phyloP scores from a whole-genome alignment of 495 filamentous ascomycete genomes.

The Podospora fimiseda region DNA sequence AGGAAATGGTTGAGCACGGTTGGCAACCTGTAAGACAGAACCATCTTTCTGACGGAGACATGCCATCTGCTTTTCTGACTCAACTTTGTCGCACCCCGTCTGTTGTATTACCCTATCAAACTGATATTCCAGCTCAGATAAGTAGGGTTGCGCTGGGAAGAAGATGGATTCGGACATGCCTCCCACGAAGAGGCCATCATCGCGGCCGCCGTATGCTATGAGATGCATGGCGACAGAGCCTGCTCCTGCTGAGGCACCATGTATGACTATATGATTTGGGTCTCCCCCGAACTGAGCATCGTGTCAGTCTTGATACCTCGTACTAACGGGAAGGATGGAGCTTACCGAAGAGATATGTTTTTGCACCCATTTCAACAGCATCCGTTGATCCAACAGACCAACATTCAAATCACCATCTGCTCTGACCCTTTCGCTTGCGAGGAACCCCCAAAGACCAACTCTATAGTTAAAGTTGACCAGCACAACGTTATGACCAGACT shows the following conservation, averaged over 20 bases:
- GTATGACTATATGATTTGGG: slow-evolving; percentile 62
- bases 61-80: slow-evolving; percentile 22
- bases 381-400: slow-evolving; percentile 65
- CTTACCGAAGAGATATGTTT: slow-evolving; percentile 52
- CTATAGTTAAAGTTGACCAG: slow-evolving; percentile 72
- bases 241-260: slow-evolving; percentile 67
- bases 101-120: slow-evolving; percentile 28
- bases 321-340: neutral
- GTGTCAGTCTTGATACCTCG: neutral
- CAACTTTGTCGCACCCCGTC: slow-evolving; percentile 21
- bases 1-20: slow-evolving; percentile 40
- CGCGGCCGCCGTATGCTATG: slow-evolving; percentile 47
- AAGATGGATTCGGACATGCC: slow-evolving; percentile 38
- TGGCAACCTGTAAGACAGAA: slow-evolving; percentile 46
- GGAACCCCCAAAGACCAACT: slow-evolving; percentile 67
- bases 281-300: slow-evolving; percentile 61
- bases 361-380: slow-evolving; percentile 63
- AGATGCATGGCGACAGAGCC: slow-evolving; percentile 61
- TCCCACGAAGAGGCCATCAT: slow-evolving; percentile 35
- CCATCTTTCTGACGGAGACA: slow-evolving; percentile 49
- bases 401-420: slow-evolving; percentile 55
- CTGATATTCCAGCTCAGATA: slow-evolving; percentile 40
- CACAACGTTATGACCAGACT: slow-evolving; percentile 53
- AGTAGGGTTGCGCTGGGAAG: slow-evolving; percentile 37
- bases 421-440: slow-evolving; percentile 55